Percentiles rank a stretch among this genome's conserved stretches.
phyloP scores from a whole-genome alignment of 495 filamentous ascomycete genomes.

The Chaetomium tenue region DNA sequence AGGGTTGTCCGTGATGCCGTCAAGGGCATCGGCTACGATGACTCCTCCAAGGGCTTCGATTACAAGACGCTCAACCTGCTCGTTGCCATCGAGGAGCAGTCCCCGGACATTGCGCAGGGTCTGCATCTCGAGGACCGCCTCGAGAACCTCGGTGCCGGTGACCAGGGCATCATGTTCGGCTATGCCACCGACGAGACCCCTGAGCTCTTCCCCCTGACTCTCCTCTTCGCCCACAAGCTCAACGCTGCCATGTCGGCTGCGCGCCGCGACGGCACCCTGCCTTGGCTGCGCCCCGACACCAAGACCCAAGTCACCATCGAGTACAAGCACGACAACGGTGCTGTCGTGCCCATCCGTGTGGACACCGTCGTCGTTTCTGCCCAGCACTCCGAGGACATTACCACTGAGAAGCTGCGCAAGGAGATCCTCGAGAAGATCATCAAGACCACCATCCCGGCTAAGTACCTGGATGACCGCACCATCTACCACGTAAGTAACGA shows the following conservation, averaged over 20 bases:
- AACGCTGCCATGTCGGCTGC: slow-evolving; percentile 89
- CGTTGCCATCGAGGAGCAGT: slow-evolving; percentile 99
- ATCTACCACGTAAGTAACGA: slow-evolving; percentile 75
- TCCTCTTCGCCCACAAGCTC: slow-evolving; percentile 91
- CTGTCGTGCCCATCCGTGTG: slow-evolving; percentile 85
- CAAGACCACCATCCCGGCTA: slow-evolving; percentile 84
- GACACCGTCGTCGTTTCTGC: slow-evolving; percentile 97
- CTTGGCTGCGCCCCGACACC: slow-evolving; percentile 96
- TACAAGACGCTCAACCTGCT: slow-evolving; percentile 99
- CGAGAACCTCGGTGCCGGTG: slow-evolving; percentile 96
- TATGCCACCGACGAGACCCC: slow-evolving; percentile 99
- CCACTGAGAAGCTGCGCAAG: slow-evolving; percentile 88
- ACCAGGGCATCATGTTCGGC: slow-evolving; percentile 99
- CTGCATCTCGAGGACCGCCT: slow-evolving; percentile 94
- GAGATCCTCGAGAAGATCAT: slow-evolving; percentile 98
- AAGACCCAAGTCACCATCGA: slow-evolving; percentile 99
- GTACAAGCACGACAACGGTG: slow-evolving; percentile 94
- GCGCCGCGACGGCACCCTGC: slow-evolving; percentile 78
- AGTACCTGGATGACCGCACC: slow-evolving; percentile 88
- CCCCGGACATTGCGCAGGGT: slow-evolving; percentile 97
- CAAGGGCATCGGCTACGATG: slow-evolving; percentile 98
- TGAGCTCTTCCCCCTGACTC: slow-evolving; percentile 89
- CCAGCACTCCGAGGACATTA: slow-evolving; percentile 86
- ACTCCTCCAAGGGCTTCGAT: slow-evolving; percentile 96
- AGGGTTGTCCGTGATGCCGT: slow-evolving; percentile 92